phyloP scores from a whole-genome alignment of 306 rosid species.

The Vicia villosa region DNA sequence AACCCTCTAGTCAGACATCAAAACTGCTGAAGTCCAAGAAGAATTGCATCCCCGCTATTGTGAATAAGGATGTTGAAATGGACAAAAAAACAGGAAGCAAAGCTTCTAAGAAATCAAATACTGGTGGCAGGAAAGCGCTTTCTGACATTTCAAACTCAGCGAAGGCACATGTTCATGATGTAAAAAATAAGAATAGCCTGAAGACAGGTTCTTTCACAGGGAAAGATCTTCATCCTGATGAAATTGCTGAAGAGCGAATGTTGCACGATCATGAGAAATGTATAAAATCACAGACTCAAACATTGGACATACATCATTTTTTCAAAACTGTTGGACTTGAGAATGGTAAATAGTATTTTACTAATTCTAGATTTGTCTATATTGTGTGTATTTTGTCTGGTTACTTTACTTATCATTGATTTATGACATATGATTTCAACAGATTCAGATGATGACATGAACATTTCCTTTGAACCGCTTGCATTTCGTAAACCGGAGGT shows the following conservation, averaged over 20 bases:
- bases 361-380: neutral
- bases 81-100: slow-evolving; percentile 37
- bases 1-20: slow-evolving; percentile 39
- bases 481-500: slow-evolving; percentile 47
- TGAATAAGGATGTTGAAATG: slow-evolving; percentile 11
- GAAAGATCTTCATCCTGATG: slow-evolving; percentile 32
- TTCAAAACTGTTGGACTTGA: slow-evolving; percentile 48
- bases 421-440: slow-evolving; percentile 3
- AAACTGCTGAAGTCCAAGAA: slow-evolving; percentile 41
- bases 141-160: slow-evolving; percentile 68
- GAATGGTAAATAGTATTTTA: slow-evolving; percentile 45
- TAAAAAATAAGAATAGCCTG: slow-evolving; percentile 37
- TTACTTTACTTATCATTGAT: neutral
- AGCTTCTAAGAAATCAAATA: slow-evolving; percentile 46
- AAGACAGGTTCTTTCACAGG: slow-evolving; percentile 18
- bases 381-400: neutral
- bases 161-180: slow-evolving; percentile 38
- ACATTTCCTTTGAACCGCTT: slow-evolving; percentile 34
- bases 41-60: slow-evolving; percentile 17
- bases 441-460: slow-evolving; percentile 41
- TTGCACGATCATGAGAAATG: slow-evolving; percentile 61
- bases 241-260: slow-evolving; percentile 53
- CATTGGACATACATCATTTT: slow-evolving; percentile 38
- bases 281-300: slow-evolving; percentile 44
- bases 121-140: slow-evolving; percentile 55